Evolutionary conservation across 331 rosid genomes (phyloP), one percentile per base, ranked within the genome.

Genomic region (Quercus lobata): DNA sequence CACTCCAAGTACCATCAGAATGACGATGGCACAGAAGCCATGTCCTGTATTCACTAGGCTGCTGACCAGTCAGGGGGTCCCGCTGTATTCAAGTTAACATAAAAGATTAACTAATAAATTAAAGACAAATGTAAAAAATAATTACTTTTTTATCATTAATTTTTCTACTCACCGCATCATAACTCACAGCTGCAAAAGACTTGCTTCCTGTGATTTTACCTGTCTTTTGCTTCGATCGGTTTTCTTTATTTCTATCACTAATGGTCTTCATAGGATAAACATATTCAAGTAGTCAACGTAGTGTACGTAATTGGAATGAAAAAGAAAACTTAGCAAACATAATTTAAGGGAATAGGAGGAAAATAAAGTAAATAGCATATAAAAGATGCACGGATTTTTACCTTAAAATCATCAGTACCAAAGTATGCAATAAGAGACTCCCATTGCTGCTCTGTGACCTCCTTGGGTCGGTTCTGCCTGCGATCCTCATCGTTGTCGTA

Each of bases 171-270:
- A 68, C 72, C 46, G 72, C 72, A 68, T 68, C 72, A 7, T 68
- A 68, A 68, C 72, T 68, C 72, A 68, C 72, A 0, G 72, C 72
- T 2, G 72, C 72, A 68, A 68, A 68, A 68, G 72, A 68, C 52
- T 68, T 68, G 22, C 72, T 68, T 49, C 72, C 72, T 1, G 72
- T 68, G 72, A 68, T 68, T 68, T 68, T 68, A 18, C 72, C 72
- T 6, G 72, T 68, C 72, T 68, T 68, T 68, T 68, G 72, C 53
- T 35, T 68, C 10, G 72, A 19, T 35, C 72, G 72, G 14, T 68
- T 68, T 68, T 68, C 72, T 68, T 68, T 68, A n/a, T 68, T 68
- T 68, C 72, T 68, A 68, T 68, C 72, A 68, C 72, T 68, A 35
- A 68, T 29, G 15, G 72, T 35, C 72, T 68, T 17, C 9, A 5